Percentiles rank a stretch among this genome's conserved stretches.
Evolutionary conservation across 306 rosid genomes (phyloP).

Genomic region (Lagenaria siceraria): DNA sequence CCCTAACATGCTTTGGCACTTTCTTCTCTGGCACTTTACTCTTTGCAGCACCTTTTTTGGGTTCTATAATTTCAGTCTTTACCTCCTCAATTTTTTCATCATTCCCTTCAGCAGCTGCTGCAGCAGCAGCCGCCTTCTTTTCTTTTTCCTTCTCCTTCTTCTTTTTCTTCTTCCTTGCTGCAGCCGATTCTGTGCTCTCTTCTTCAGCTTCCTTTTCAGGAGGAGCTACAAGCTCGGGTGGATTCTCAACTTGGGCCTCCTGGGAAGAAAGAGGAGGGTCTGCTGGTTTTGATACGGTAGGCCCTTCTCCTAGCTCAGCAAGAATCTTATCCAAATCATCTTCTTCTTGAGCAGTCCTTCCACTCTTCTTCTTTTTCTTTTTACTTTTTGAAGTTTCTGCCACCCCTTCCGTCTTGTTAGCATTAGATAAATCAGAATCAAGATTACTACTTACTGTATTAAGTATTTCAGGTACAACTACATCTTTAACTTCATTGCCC

Average conservation of each 20-base stretch:
- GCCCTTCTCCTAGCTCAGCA: constrained; percentile 78
- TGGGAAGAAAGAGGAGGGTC: constrained; percentile 26
- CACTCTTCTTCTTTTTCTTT: constrained; percentile 91
- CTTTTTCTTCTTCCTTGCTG: constrained; percentile 94
- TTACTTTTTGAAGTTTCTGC: constrained; percentile 59
- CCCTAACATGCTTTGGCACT: constrained; percentile 96
- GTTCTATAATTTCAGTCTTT: constrained; percentile 29
- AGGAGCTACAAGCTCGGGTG: constrained; percentile 31
- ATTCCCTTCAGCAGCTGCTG: constrained; percentile 30
- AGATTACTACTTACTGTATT: constrained; percentile 18
- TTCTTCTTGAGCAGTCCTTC: constrained; percentile 94
- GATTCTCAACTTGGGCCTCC: constrained; percentile 45
- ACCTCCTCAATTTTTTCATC: constrained; percentile 33
- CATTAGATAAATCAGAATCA: constrained; percentile 20
- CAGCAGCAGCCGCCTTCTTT: constrained; percentile 60
- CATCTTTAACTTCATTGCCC: constrained; percentile 28
- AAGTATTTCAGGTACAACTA: constrained; percentile 26
- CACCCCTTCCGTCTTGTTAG: constrained; percentile 40
- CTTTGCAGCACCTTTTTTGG: constrained; percentile 64
- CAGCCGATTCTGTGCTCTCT: constrained; percentile 74
- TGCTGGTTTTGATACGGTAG: constrained; percentile 28
- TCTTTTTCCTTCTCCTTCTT: constrained; percentile 73
- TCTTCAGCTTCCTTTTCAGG: constrained; percentile 71
- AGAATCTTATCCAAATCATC: constrained; percentile 89
- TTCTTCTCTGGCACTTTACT: constrained; percentile 74